Conservation (phyloP, 2,329 filamentous ascomycete species). For the Ceratocystis papillata region DNA sequence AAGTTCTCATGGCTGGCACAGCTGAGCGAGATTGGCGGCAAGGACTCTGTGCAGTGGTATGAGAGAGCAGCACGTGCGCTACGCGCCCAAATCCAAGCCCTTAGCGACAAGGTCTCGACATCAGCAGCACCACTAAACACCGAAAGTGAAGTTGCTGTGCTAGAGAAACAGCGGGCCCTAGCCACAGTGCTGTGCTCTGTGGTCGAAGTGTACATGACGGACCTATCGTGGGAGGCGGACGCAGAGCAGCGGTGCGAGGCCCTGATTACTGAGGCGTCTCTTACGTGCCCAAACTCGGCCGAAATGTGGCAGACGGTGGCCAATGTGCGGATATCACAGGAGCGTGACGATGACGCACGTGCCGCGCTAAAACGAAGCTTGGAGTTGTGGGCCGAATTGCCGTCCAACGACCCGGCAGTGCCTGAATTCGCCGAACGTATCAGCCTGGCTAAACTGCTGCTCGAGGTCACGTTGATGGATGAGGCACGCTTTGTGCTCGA, state of each 20-base stretch:
- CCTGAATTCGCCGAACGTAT: constrained; percentile 82
- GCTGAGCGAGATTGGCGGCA: constrained; percentile 60
- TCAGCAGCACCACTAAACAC: neutral
- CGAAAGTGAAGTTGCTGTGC: constrained; percentile 38
- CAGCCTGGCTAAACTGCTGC: constrained; percentile 69
- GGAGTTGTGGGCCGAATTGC: constrained; percentile 69
- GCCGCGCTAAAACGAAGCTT: constrained; percentile 70
- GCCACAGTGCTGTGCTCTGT: constrained; percentile 89
- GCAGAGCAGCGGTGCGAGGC: constrained; percentile 81
- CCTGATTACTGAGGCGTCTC: constrained; percentile 78
- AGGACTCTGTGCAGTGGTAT: constrained; percentile 56
- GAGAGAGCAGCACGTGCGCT: constrained; percentile 62
- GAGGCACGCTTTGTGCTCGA: constrained; percentile 79
- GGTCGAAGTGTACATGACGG: constrained; percentile 97
- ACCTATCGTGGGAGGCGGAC: constrained; percentile 84
- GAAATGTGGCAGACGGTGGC: constrained; percentile 95
- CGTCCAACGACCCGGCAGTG: constrained; percentile 57
- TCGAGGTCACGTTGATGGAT: constrained; percentile 79
- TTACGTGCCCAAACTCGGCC: constrained; percentile 67
- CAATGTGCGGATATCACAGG: constrained; percentile 84
- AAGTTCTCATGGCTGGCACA: constrained; percentile 95
- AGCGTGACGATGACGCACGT: constrained; percentile 64
- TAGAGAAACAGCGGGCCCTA: constrained; percentile 67
- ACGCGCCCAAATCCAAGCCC: constrained; percentile 55
- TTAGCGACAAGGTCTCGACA: constrained; percentile 35